A percentile compares a stretch with the other conserved stretches of the same genome.
phyloP scores from a whole-genome alignment of 2,329 filamentous ascomycete genomes.

The Pseudocercospora ulei region DNA sequence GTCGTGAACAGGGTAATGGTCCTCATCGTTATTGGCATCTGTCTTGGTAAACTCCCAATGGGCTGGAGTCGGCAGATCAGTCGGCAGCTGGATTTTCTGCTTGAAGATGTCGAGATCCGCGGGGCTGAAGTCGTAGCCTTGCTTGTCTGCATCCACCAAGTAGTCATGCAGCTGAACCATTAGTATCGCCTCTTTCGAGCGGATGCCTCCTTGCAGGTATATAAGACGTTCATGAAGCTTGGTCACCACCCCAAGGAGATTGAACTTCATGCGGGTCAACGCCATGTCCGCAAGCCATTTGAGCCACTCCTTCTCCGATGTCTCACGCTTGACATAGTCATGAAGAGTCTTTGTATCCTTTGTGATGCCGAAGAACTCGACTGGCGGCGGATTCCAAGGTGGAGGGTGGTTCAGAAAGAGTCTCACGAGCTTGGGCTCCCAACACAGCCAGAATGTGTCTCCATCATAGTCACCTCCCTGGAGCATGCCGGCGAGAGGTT shows the following conservation, averaged over 20 bases:
- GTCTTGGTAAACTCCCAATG: conserved; percentile 21
- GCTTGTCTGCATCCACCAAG: conserved; percentile 41
- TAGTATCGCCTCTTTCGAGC: conserved; percentile 9
- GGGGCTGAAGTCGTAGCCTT: conserved; percentile 44
- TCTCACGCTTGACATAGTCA: conserved; percentile 42
- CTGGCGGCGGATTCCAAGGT: conserved; percentile 38
- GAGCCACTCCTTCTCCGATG: conserved; percentile 39
- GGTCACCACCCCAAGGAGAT: conserved; percentile 55
- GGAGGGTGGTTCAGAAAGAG: conserved; percentile 56
- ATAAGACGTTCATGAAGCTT: conserved; percentile 53
- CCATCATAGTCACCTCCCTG: conserved; percentile 78
- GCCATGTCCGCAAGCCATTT: conserved; percentile 15
- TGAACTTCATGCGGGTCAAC: conserved; percentile 43
- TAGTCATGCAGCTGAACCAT: conserved; percentile 40
- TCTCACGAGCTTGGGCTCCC: conserved; percentile 55
- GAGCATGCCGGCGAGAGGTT: conserved; percentile 57
- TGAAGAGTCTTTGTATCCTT: conserved; percentile 44
- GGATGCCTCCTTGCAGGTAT: conserved; percentile 39
- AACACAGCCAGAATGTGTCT: conserved; percentile 65
- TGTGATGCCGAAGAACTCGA: conserved; percentile 41
- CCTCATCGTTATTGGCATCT: conserved; percentile 29
- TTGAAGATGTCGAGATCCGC: conserved; percentile 44
- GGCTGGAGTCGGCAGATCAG: conserved; percentile 37
- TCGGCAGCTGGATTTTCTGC: conserved; percentile 43
- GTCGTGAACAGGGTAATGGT: conserved; percentile 14